Conservation (phyloP, 2,329 filamentous ascomycete genomes). For the Penicillium decumbens region DNA sequence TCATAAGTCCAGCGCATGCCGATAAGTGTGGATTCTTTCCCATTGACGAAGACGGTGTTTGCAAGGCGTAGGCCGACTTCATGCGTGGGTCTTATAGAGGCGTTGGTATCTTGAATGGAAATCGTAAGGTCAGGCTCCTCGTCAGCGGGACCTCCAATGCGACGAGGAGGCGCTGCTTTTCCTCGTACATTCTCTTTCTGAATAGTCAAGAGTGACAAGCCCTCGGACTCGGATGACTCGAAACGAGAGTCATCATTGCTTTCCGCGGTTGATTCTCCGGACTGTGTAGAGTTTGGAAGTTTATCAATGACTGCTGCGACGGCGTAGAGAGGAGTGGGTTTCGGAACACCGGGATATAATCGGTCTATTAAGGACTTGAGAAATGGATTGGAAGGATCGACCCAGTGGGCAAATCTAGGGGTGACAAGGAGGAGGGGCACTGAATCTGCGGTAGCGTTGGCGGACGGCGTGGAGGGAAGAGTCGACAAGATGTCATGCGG, state of each 20-base stretch:
- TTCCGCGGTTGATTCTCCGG: background rate
- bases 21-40: conserved; percentile 39
- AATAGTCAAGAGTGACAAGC: conserved; percentile 33
- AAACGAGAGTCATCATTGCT: background rate
- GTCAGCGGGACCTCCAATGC: conserved; percentile 26
- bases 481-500: conserved; percentile 30
- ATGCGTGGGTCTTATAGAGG: conserved; percentile 14
- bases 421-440: conserved; percentile 37
- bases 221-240: conserved; percentile 26
- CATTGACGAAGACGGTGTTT: conserved; percentile 42
- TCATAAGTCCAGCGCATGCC: conserved; percentile 34
- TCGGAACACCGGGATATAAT: conserved; percentile 19
- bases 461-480: conserved; percentile 19
- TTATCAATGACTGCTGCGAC: conserved; percentile 38
- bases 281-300: conserved; percentile 22
- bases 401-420: conserved; percentile 37
- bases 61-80: conserved; percentile 40
- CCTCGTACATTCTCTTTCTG: conserved; percentile 25
- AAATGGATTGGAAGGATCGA: conserved; percentile 30
- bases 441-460: conserved; percentile 12
- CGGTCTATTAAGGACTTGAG: conserved; percentile 29
- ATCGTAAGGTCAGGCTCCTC: conserved; percentile 35
- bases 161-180: conserved; percentile 27
- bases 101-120: conserved; percentile 15
- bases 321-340: conserved; percentile 22